These are phyloP conservation scores for Boechera stricta DNA, from an alignment of 345 rosid species.

Conservation along the genomic window DNA sequence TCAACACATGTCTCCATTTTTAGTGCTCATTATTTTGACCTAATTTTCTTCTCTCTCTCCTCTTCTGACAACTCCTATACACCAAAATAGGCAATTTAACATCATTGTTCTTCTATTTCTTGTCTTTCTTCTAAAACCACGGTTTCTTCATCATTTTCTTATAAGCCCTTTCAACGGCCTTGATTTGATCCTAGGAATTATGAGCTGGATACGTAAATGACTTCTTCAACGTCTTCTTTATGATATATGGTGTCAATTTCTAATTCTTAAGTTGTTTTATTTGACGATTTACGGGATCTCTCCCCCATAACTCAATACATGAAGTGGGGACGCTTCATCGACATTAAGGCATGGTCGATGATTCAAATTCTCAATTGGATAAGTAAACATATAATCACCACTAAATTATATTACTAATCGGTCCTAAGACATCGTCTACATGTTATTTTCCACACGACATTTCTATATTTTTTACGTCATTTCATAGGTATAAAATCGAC, in stretches of 20 bases:
- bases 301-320: slow-evolving; percentile 47
- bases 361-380: slow-evolving; percentile 33
- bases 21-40: slow-evolving; percentile 40
- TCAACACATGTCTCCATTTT: slow-evolving; percentile 48
- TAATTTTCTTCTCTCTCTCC: slow-evolving; percentile 30
- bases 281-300: slow-evolving; percentile 39
- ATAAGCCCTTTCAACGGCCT: slow-evolving; percentile 34
- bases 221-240: slow-evolving; percentile 30
- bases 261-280: slow-evolving; percentile 28
- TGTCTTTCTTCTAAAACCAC: slow-evolving; percentile 41
- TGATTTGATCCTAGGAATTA: slow-evolving; percentile 35
- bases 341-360: slow-evolving; percentile 45
- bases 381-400: slow-evolving; percentile 34
- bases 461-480: slow-evolving; percentile 22
- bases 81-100: slow-evolving; percentile 42
- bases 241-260: slow-evolving; percentile 21
- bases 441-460: slow-evolving; percentile 23
- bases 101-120: slow-evolving; percentile 41
- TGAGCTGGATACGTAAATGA: slow-evolving; percentile 43
- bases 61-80: slow-evolving; percentile 38
- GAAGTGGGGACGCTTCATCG: slow-evolving; percentile 43
- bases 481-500: slow-evolving; percentile 20
- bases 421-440: slow-evolving; percentile 21
- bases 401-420: slow-evolving; percentile 1
- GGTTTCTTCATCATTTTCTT: slow-evolving; percentile 27